phyloP scores from a whole-genome alignment of 2,329 filamentous ascomycete genomes.

The Stemphylium vesicarium region DNA sequence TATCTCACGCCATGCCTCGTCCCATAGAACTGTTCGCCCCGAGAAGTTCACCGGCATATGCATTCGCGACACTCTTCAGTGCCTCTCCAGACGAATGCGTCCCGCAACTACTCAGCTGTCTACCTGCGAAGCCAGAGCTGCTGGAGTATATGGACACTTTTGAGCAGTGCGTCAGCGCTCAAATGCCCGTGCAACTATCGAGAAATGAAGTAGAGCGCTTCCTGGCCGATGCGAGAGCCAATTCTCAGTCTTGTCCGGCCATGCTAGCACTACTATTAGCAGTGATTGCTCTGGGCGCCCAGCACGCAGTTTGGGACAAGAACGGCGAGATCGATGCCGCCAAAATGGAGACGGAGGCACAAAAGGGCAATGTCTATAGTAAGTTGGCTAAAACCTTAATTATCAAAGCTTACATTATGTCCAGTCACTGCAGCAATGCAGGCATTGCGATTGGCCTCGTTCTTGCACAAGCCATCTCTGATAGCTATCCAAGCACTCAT shows the following conservation, averaged over 20 bases:
- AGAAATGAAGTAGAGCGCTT: constrained; percentile 55
- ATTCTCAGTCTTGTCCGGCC: constrained; percentile 54
- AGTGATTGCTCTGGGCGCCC: constrained; percentile 55
- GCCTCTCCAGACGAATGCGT: constrained; percentile 43
- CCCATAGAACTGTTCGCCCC: constrained; percentile 52
- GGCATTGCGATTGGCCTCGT: constrained; percentile 56
- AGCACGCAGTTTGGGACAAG: constrained; percentile 54
- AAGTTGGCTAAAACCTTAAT: constrained; percentile 24
- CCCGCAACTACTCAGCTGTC: constrained; percentile 45
- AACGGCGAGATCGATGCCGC: constrained; percentile 46
- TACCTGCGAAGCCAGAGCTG: constrained; percentile 51
- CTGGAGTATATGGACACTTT: constrained; percentile 51
- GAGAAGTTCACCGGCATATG: constrained; percentile 47
- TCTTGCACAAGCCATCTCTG: constrained; percentile 57
- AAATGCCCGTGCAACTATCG: constrained; percentile 53
- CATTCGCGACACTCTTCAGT: constrained; percentile 55
- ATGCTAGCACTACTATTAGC: constrained; percentile 58
- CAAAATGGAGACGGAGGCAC: constrained; percentile 44
- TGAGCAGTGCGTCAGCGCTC: constrained; percentile 51
- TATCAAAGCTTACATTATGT: constrained; percentile 1
- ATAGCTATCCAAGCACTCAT: constrained; percentile 55
- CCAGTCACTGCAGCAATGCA: constrained; percentile 59
- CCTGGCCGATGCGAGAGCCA: constrained; percentile 50
- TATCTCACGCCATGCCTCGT: constrained; percentile 53
- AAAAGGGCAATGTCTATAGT: constrained; percentile 55